These are phyloP conservation scores for Biscogniauxia mediterranea DNA, from an alignment of 2,329 filamentous ascomycete species.

Conservation along the genomic window DNA sequence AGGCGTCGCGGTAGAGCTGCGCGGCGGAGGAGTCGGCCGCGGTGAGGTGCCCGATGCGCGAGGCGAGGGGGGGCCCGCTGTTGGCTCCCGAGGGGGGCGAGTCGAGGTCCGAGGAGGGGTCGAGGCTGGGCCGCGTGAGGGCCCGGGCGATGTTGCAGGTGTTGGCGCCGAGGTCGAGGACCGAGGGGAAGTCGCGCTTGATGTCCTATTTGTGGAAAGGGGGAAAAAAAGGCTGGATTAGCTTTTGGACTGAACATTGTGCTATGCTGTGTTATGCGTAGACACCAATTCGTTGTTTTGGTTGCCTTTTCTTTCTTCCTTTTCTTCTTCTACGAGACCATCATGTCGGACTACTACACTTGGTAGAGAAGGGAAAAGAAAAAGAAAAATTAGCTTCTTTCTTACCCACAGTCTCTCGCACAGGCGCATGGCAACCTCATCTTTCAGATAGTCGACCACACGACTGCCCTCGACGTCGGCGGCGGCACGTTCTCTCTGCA, in stretches of 20 bases:
- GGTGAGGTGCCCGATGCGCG: constrained; percentile 70
- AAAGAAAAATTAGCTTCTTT: constrained; percentile 28
- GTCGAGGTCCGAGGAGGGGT: constrained; percentile 53
- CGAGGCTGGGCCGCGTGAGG: constrained; percentile 68
- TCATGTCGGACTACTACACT: no score
- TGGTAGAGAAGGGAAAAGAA: neutral
- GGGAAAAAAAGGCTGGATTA: no score
- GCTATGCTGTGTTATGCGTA: neutral
- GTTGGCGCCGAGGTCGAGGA: constrained; percentile 92
- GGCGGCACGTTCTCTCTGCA: constrained; percentile 87
- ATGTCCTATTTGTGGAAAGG: constrained; percentile 57
- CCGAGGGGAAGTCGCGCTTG: constrained; percentile 79
- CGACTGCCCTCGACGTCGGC: constrained; percentile 67
- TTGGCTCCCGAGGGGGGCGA: constrained; percentile 30
- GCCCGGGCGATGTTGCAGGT: constrained; percentile 90
- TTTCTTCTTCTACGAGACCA: no score
- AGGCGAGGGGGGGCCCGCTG: constrained; percentile 62
- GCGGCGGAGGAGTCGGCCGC: constrained; percentile 78
- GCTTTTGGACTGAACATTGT: constrained; percentile 1
- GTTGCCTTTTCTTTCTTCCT: no score
- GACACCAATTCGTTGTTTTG: no score
- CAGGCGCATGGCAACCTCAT: constrained; percentile 82
- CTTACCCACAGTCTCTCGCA: constrained; percentile 72
- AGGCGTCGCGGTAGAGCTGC: constrained; percentile 77
- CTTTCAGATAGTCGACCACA: constrained; percentile 86